Conservation (phyloP, 2,329 filamentous ascomycete genomes). For the Cladosporium cucumerinum region DNA sequence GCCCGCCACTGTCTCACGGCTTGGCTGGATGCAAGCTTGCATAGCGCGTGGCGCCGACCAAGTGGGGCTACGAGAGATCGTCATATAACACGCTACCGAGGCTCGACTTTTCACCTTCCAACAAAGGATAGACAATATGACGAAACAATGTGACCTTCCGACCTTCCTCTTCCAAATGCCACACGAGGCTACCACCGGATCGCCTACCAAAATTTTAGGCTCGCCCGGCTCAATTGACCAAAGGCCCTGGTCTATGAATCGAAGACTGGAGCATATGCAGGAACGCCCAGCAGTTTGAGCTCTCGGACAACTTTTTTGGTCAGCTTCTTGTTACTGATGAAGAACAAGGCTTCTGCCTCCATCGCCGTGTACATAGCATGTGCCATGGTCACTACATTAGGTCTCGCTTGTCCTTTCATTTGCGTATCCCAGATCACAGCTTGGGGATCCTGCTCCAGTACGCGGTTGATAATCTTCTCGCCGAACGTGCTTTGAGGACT, state of each 20-base stretch:
- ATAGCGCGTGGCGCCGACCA: not conserved
- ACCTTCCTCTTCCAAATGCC: not conserved
- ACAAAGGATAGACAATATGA: not conserved
- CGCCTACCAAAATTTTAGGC: not conserved
- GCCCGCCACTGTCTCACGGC: not conserved
- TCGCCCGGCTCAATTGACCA: not conserved
- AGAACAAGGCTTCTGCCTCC: constrained; percentile 35
- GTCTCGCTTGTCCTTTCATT: constrained; percentile 26
- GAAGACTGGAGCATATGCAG: constrained; percentile 39
- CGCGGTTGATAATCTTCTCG: constrained; percentile 17
- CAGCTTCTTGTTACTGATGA: constrained; percentile 36
- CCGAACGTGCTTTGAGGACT: constrained; percentile 18
- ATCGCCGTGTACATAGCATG: constrained; percentile 28
- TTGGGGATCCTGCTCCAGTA: constrained; percentile 28
- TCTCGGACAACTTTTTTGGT: constrained; percentile 35
- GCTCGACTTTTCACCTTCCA: not conserved
- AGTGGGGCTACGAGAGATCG: not conserved
- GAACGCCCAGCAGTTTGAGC: constrained; percentile 34
- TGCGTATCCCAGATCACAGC: constrained; percentile 33
- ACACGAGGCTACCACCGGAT: not conserved
- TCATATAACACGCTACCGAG: not conserved
- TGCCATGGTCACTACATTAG: constrained; percentile 33
- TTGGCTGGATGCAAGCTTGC: not conserved
- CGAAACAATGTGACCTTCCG: not conserved
- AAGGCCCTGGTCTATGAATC: constrained; percentile 25